These are phyloP conservation scores for Saccharomycopsis sp. DNA, from an alignment of 805 yeast genomes.

Conservation along the genomic window DNA sequence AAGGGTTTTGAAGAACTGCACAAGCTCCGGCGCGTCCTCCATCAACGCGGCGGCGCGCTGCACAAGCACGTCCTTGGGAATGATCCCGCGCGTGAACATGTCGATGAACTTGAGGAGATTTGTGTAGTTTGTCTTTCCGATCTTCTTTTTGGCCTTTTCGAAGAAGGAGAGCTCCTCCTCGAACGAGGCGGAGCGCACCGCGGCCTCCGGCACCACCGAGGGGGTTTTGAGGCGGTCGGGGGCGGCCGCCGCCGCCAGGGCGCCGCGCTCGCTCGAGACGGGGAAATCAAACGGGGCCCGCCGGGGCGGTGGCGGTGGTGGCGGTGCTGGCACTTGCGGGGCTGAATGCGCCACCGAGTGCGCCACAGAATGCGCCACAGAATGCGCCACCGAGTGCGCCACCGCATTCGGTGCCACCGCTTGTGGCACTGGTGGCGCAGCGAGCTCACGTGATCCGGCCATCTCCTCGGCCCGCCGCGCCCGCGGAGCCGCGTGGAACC, in stretches of 20 bases:
- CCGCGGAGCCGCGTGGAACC: neutral
- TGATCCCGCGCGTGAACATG: constrained; percentile 80
- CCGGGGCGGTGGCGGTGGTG: neutral
- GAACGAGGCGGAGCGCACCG: too few relatives aligned
- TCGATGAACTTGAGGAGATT: constrained; percentile 86
- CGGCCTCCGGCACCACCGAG: too few relatives aligned
- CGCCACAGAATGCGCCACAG: too few relatives aligned
- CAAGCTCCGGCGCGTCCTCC: constrained; percentile 72
- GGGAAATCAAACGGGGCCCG: neutral
- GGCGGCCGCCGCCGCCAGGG: neutral
- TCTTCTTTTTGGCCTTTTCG: constrained; percentile 74
- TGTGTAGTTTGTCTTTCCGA: constrained; percentile 81
- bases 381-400: too few relatives aligned
- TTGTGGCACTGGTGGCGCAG: neutral
- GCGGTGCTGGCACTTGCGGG: too few relatives aligned
- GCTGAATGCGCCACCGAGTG: too few relatives aligned
- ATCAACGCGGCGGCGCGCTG: constrained; percentile 79
- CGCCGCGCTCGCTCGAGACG: neutral
- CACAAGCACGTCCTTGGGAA: constrained; percentile 75
- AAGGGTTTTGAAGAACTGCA: constrained; percentile 87
- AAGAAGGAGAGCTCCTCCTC: constrained; percentile 86
- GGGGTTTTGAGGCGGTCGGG: too few relatives aligned
- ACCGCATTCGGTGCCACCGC: too few relatives aligned
- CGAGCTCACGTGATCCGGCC: too few relatives aligned
- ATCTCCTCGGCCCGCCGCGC: too few relatives aligned